Conservation (phyloP, 1,139 yeast genomes). For the Taphrina communis region DNA sequence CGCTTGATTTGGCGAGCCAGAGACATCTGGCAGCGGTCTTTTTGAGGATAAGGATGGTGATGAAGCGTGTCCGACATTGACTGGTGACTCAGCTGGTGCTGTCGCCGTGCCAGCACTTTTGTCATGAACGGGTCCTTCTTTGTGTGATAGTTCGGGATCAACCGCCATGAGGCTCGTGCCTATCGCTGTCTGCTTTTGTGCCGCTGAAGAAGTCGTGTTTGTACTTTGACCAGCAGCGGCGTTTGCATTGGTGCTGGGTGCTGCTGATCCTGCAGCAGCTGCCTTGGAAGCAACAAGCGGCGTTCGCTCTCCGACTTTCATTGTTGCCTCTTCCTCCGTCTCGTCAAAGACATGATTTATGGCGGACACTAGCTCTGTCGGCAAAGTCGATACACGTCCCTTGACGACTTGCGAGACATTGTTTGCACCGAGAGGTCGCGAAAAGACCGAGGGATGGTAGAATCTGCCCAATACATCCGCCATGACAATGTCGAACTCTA, state of each 20-base stretch:
- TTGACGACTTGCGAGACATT: background rate
- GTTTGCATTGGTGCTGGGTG: background rate
- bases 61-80: background rate
- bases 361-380: constrained; percentile 6
- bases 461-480: constrained; percentile 11
- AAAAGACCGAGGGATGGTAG: constrained; percentile 13
- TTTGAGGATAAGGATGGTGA: background rate
- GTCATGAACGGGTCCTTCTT: background rate
- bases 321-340: constrained; percentile 46
- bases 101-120: background rate
- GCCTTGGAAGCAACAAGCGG: no score
- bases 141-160: background rate
- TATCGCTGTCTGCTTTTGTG: background rate
- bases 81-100: background rate
- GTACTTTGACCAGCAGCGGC: background rate
- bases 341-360: constrained; percentile 46
- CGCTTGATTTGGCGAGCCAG: background rate
- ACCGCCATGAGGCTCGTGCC: no score
- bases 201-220: background rate
- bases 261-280: no score
- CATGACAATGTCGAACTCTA: constrained; percentile 14
- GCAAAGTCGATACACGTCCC: constrained; percentile 10
- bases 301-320: background rate
- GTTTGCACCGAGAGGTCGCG: background rate
- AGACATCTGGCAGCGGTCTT: background rate